Conservation (phyloP, 371 early-diverging fungal genomes). For the Mortierella sp. region DNA sequence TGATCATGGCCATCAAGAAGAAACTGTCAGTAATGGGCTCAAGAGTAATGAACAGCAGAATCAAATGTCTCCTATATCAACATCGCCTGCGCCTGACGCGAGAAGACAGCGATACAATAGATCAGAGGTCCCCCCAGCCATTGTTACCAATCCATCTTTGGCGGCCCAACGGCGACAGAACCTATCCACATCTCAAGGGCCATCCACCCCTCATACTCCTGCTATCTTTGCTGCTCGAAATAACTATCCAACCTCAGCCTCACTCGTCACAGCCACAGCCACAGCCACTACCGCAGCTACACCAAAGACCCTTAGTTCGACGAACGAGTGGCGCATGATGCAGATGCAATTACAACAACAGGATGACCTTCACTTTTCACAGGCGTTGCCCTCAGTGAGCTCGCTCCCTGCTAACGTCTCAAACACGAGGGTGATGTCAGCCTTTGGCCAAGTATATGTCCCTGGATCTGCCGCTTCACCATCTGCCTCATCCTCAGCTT, state of each 20-base stretch:
- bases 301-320: conserved; percentile 29
- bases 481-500: not conserved
- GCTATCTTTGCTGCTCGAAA: not conserved
- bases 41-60: not conserved
- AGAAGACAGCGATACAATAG: conserved; percentile 11
- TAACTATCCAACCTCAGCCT: not conserved
- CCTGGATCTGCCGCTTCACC: not conserved
- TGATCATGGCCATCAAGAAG: not conserved
- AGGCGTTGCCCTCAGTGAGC: conserved; percentile 13
- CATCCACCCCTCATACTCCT: conserved; percentile 15
- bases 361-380: conserved; percentile 33
- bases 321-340: conserved; percentile 54
- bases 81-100: conserved; percentile 18
- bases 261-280: conserved; percentile 4
- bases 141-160: conserved; percentile 22
- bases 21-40: not conserved
- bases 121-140: conserved; percentile 28
- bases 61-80: conserved; percentile 2
- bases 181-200: conserved; percentile 16
- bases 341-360: conserved; percentile 45
- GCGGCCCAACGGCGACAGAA: not conserved
- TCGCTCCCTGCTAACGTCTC: conserved; percentile 9
- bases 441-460: not conserved
- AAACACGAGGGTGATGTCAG: not conserved
- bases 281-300: conserved; percentile 11